Evolutionary conservation across 2,329 filamentous ascomycete genomes (phyloP), one percentile per base, ranked within the genome.

Genomic region (Colletotrichum filicis): DNA sequence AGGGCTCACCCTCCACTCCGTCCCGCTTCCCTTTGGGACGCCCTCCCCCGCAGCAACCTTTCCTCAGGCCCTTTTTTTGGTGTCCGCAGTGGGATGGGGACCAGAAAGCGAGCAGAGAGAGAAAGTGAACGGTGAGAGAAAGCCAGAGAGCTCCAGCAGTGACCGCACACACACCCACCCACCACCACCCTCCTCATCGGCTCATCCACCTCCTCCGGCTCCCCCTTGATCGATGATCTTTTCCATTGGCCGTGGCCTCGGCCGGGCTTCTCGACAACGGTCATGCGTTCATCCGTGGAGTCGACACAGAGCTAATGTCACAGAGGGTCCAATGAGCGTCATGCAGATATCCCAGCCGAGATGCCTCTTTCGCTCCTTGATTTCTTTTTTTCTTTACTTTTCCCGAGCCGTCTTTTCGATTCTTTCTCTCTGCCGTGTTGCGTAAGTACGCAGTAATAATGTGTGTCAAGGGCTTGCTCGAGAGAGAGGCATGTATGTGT

Each of bases 211-310:
- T 57, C 57, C 57, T 26, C 58, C 11, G 37, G 59, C 59, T 63
- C 66, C 60, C 70, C 60, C 60, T 69, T 69, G 66, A 70, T 70
- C 42, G 60, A 73, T 60, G 66, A 73, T 73, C 70, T 57, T 73
- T 70, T 46, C 70, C 70, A 73, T 73, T 73, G 66, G 66, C 11
- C 55, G 66, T 65, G 66, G 66, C 46, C 60, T 73, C 70, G 70
- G 32, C 70, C 70, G 58, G 42, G 55, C 59, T 68, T 58, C 60
- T 83, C 81, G 79, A 84, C 84, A 85, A 86, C 85, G 83, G 85
- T 84, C 85, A 87, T 87, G 86, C 85, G 83, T 84, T 85, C 83
- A 84, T 84, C 84, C 85, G 85, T 83, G 80, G 81, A 83, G 80
- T 84, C 80, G 79, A 83, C 80, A 79, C 82, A 82, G 80, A 82